Evolutionary conservation across 2,329 filamentous ascomycete species (phyloP), one percentile per base, ranked within the genome.

Genomic region (Scytalidium lignicola): DNA sequence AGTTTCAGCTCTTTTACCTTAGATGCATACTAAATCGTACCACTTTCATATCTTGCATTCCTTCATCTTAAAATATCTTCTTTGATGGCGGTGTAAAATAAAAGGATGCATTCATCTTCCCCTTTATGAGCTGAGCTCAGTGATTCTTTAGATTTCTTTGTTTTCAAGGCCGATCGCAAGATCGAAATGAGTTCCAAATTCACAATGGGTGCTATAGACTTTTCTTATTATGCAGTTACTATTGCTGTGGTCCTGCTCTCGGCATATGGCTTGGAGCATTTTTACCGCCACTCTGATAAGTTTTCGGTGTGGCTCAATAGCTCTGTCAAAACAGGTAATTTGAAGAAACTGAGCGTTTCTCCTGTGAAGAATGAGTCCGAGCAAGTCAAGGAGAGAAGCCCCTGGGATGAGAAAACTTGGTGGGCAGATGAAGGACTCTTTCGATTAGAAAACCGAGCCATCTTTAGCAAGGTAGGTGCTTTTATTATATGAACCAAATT

Each of bases 351-450:
- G 15, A 13, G 4, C 10, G 15, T 8, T 17, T 37, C 32, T 37
- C 15, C 32, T 37, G 12, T 13, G n/a, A 17, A 13, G 10, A 13
- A n/a, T n/a, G 15, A 17, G 4, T 13, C 32, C 15, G 32, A 37
- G 32, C 6, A 4, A 7, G 32, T 17, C 12, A 37, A 37, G 32
- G n/a, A 37, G 15, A 5, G 6, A 13, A 37, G 32, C 15, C 32
- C 32, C 15, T 37, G 32, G 32, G 32, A 37, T 37, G 32, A 37
- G 32, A 37, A n/a, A 17, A 51, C 44, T 15, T 58, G 56, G 56
- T 61, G 56, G 60, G 54, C 41, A 40, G 50, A 55, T 13, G 55
- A 59, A n/a, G 50, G 51, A 5, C 39, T 54, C 2, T 62, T 56
- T 41, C 53, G 58, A 37, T 13, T 37, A 5, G 32, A 37, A 37